Evolutionary conservation across 192 early-diverging fungal species (phyloP), one percentile per base, ranked within the genome.

Genomic region (Coemansia sp.): DNA sequence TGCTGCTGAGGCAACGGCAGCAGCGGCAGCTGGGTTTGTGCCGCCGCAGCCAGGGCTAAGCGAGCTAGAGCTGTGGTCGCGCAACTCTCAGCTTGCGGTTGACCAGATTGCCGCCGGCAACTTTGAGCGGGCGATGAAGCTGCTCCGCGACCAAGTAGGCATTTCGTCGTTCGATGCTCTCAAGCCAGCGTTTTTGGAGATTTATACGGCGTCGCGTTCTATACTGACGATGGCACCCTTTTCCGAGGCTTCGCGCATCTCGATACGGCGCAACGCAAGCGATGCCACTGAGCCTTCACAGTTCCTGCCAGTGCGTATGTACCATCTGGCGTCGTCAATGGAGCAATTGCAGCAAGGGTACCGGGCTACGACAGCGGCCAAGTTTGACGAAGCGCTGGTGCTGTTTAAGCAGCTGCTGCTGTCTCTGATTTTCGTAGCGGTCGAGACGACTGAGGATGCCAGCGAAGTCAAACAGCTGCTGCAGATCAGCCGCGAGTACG

Each of bases 21-120:
- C 79, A 32, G 82, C 82, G 2, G 73, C 86, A 0, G 72, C 75
- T 4, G 74, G 63, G 10, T 94, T 92, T 80, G 86, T 88, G 60
- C 78, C 92, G 3, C 95, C 95, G 10, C 86, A 89, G 44, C 81
- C 90, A 9, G 96, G 96, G 11, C 84, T 88, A 7, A 85, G 76
- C 66, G 88, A 94, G 67, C 83, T 78, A 11, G 90, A 91, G 13
- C 46, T 86, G 11, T 98, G 95, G 95, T 84, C 87, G 49, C 91
- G 91, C 64, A 96, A 92, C 82, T 97, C 96, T 6, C 80, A 82
- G 23, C 82, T 95, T 62, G 93, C 96, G 14, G 93, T 88, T 0
- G 96, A 99, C 77, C 96, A 97, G 72, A 89, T 97, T 73, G 95
- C 95, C 0, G 96, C 96, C 13, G 97, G 97, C 46, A 90, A 92